phyloP scores from a whole-genome alignment of 208 protist genomes.

The Herpetomonas samuelpessoai region DNA sequence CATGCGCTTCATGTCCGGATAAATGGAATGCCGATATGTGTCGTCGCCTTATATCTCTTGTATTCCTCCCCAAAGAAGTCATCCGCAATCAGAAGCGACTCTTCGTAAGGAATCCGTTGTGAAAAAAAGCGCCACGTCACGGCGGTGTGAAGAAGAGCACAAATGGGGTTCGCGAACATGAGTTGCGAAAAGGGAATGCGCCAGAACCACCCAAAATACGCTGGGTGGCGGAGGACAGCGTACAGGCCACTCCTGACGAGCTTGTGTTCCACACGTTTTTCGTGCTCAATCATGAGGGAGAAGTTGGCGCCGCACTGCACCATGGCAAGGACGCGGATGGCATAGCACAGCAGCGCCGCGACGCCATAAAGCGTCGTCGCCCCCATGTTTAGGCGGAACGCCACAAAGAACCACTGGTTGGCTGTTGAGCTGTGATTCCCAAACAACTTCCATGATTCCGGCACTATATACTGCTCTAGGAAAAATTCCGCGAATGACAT shows the following conservation, averaged over 20 bases:
- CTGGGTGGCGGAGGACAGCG: slow-evolving; percentile 85
- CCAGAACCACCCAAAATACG: slow-evolving; percentile 97
- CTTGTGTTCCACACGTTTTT: slow-evolving; percentile 63
- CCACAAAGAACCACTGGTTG: background rate
- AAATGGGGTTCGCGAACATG: slow-evolving; percentile 92
- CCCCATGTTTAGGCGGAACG: slow-evolving; percentile 43
- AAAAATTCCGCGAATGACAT: slow-evolving; percentile 63
- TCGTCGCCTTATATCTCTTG: slow-evolving; percentile 60
- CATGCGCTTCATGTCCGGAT: slow-evolving; percentile 22
- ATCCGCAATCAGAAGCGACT: slow-evolving; percentile 52
- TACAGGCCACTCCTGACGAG: slow-evolving; percentile 93
- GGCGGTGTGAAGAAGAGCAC: slow-evolving; percentile 56
- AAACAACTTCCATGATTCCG: slow-evolving; percentile 60
- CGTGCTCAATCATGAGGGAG: slow-evolving; percentile 72
- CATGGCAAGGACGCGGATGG: slow-evolving; percentile 76
- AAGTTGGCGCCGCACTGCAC: slow-evolving; percentile 84
- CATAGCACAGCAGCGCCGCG: slow-evolving; percentile 55
- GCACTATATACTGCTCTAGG: slow-evolving; percentile 54
- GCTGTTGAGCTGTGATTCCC: background rate
- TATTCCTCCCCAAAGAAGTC: slow-evolving; percentile 93
- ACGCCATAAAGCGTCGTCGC: slow-evolving; percentile 28
- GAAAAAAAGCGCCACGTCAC: slow-evolving; percentile 92
- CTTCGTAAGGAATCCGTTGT: slow-evolving; percentile 90
- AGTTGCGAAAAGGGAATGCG: slow-evolving; percentile 90
- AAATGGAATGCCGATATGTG: slow-evolving; percentile 90